Evolutionary conservation across 768 basidiomycete species (phyloP).

Genomic region (Collybiopsis confluens): DNA sequence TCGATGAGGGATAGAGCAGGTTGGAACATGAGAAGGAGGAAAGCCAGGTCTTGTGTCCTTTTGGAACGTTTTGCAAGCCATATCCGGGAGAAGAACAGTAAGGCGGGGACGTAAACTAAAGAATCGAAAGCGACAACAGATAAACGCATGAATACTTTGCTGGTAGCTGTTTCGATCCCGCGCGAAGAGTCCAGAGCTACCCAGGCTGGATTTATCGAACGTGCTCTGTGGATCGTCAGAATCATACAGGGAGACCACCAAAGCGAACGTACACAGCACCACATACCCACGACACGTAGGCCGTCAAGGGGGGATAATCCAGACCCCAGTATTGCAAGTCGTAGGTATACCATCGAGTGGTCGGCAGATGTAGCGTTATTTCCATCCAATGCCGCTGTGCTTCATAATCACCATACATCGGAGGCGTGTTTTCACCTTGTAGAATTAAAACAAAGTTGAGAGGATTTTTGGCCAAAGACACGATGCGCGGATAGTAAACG

Average conservation of each 20-base stretch:
- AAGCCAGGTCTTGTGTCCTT: constrained; percentile 71
- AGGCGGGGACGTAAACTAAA: constrained; percentile 70
- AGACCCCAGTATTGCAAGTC: constrained; percentile 91
- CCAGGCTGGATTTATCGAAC: constrained; percentile 54
- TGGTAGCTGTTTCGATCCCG: constrained; percentile 62
- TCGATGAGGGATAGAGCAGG: constrained; percentile 84
- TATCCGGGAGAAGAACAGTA: constrained; percentile 58
- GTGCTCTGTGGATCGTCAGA: constrained; percentile 32
- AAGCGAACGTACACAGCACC: constrained; percentile 58
- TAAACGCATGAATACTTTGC: constrained; percentile 76
- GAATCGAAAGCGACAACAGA: constrained; percentile 69
- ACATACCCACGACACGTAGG: constrained; percentile 83
- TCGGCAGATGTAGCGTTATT: constrained; percentile 72
- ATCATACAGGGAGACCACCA: neutral
- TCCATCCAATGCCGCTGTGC: constrained; percentile 98
- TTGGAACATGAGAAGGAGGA: constrained; percentile 73
- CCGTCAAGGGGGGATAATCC: constrained; percentile 93
- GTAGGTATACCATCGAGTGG: constrained; percentile 80
- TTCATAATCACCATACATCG: constrained; percentile 90
- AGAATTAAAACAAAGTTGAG: constrained; percentile 24
- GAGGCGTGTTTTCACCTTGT: constrained; percentile 68
- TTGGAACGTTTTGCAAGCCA: constrained; percentile 71
- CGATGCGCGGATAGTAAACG: constrained; percentile 19
- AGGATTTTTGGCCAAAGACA: constrained; percentile 2
- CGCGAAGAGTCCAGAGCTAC: constrained; percentile 67